Evolutionary conservation across 1,139 yeast genomes (phyloP), one percentile per base, ranked within the genome.

Genomic region (Candida glucosophila): DNA sequence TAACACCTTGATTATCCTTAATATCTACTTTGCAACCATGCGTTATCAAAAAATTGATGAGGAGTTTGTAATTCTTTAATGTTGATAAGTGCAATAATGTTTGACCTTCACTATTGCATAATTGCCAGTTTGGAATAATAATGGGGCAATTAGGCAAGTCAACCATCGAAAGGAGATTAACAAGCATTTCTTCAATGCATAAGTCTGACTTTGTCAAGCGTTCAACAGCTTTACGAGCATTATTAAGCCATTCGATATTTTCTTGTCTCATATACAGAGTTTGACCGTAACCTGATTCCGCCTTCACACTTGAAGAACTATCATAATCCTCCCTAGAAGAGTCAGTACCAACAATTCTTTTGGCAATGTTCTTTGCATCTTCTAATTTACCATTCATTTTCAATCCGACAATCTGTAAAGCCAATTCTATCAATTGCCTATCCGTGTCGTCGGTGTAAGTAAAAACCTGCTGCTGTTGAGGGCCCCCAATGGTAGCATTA

Each of bases 331-430:
- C 22, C 9, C 26, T 17, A 17, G 30, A 17, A 3, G 28, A 12
- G 32, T 63, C 73, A 38, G 73, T 73, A 6, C 83, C 85, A 26
- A 83, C 88, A 38, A 85, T 83, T 42, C 93, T 64, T 53, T 77
- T 78, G 2, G 95, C 95, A 44, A 85, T 81, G 46, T 82, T 83
- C 41, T 81, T 73, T 1, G 96, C 95, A 55, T 86, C 95, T 46
- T 88, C 96, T 32, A 86, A 61, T 43, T 78, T 81, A 33, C 96
- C 96, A 47, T 85, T 85, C 94, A 86, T 83, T 55, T 86, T 86
- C 53, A 85, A 64, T 2, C 96, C 97, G 17, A 88, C 95, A 39
- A 88, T 88, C 47, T 88, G 96, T 39, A 88, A 62, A 1, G 97
- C 96, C 37, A 88, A 61, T 51, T 88, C 96, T 47, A 88, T 82